Conservation (phyloP, 257 asterid species). For the Nicotiana knightiana region DNA sequence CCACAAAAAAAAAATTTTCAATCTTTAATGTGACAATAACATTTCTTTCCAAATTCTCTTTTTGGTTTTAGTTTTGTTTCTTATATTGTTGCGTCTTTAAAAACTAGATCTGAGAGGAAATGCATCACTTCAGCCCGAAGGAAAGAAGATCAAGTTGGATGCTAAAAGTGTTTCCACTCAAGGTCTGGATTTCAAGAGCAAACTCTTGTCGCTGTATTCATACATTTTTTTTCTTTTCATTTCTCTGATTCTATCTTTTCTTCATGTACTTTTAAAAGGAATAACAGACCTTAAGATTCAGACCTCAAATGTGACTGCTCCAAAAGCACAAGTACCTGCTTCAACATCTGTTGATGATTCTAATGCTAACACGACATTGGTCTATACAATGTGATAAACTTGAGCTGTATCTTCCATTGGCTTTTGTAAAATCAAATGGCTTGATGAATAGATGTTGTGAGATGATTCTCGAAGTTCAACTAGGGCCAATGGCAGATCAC, state of each 20-base stretch:
- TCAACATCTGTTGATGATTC: not conserved
- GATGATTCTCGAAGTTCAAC: not conserved
- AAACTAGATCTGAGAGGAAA: not conserved
- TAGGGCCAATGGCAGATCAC: not conserved
- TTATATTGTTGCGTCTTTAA: not conserved
- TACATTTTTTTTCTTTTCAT: not conserved
- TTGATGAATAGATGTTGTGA: not conserved
- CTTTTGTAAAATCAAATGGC: constrained; percentile 7
- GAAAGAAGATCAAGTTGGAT: not conserved
- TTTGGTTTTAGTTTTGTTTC: not conserved
- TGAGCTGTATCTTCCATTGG: not conserved
- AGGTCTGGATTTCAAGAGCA: not conserved
- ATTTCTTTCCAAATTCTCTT: not conserved
- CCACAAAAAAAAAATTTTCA: not conserved
- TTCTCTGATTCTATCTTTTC: not conserved
- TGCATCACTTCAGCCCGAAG: not conserved
- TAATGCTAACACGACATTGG: not conserved
- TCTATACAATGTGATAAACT: not conserved
- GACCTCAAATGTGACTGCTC: not conserved
- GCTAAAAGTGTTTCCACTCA: not conserved
- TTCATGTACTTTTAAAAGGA: not conserved
- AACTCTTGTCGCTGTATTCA: not conserved
- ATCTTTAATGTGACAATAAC: not conserved
- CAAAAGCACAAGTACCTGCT: not conserved
- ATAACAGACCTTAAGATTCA: not conserved